phyloP scores from a whole-genome alignment of 2,329 filamentous ascomycete genomes.

The Pezicula carpinea region DNA sequence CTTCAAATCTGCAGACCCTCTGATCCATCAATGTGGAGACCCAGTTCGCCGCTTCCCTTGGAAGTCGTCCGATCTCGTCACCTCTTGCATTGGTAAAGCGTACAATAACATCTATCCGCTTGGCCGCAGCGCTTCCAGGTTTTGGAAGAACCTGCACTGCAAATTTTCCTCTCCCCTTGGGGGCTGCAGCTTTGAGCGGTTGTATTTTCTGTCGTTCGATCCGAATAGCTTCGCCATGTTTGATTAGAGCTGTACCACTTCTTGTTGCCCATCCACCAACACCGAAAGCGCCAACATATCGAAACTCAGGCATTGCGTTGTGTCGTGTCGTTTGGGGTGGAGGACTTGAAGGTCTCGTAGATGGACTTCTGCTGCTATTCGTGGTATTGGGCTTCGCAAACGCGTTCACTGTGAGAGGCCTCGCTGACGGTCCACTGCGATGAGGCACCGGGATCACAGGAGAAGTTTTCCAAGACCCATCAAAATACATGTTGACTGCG shows the following conservation, averaged over 20 bases:
- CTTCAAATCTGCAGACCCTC: conserved; percentile 81
- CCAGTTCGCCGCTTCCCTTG: conserved; percentile 85
- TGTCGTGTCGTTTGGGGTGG: conserved; percentile 2
- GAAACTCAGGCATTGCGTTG: conserved; percentile 40
- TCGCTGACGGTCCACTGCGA: conserved; percentile 6
- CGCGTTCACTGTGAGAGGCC: conserved; percentile 19
- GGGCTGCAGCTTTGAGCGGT: conserved; percentile 42
- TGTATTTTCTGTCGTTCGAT: conserved; percentile 84
- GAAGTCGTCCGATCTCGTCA: conserved; percentile 79
- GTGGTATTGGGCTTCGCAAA: conserved; percentile 16
- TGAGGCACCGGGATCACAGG: conserved; percentile 1
- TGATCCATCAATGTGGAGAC: conserved; percentile 90
- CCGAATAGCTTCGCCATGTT: conserved; percentile 74
- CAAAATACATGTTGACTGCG: conserved; percentile 66
- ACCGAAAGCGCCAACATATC: conserved; percentile 90
- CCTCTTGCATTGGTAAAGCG: conserved; percentile 79
- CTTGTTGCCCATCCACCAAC: conserved; percentile 88
- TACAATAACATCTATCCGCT: conserved; percentile 80
- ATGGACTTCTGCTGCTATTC: conserved; percentile 29
- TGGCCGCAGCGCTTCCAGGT: conserved; percentile 41
- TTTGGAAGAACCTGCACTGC: conserved; percentile 19
- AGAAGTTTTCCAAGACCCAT: conserved; percentile 56
- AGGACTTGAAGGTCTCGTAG: conserved; percentile 24
- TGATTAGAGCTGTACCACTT: conserved; percentile 70
- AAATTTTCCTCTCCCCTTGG: conserved; percentile 39